Percentiles rank a stretch among this genome's conserved stretches.
These are phyloP conservation scores for Aspergillus haitiensis DNA, from an alignment of 495 filamentous ascomycete genomes.

Conservation along the genomic window DNA sequence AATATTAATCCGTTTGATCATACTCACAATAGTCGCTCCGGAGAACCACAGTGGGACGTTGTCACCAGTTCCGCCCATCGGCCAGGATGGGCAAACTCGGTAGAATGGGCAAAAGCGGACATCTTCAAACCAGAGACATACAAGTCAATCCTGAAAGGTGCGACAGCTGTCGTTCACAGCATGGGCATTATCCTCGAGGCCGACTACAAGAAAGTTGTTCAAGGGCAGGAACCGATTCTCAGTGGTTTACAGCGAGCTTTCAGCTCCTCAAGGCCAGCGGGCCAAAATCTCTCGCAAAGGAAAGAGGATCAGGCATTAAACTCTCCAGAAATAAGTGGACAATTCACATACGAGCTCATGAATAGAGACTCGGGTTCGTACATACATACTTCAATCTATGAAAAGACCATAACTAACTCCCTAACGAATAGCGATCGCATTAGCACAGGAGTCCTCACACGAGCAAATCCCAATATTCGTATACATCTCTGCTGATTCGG, in stretches of 20 bases:
- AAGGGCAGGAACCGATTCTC: slow-evolving; percentile 74
- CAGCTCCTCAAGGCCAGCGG: slow-evolving; percentile 59
- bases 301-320: slow-evolving; percentile 57
- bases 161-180: slow-evolving; percentile 83
- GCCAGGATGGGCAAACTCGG: slow-evolving; percentile 76
- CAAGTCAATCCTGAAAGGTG: slow-evolving; percentile 64
- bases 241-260: slow-evolving; percentile 77
- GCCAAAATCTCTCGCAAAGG: slow-evolving; percentile 64
- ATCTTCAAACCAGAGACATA: slow-evolving; percentile 80
- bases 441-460: slow-evolving; percentile 75
- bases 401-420: slow-evolving; percentile 20
- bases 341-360: slow-evolving; percentile 97
- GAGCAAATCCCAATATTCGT: slow-evolving; percentile 69
- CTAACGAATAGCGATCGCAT: slow-evolving; percentile 55
- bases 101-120: slow-evolving; percentile 85
- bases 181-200: slow-evolving; percentile 97
- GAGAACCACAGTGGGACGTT: slow-evolving; percentile 78
- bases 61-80: slow-evolving; percentile 70
- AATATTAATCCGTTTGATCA: slow-evolving; percentile 15
- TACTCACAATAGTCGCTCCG: slow-evolving; percentile 66
- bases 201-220: slow-evolving; percentile 92
- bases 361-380: slow-evolving; percentile 77
- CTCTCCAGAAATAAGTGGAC: slow-evolving; percentile 64
- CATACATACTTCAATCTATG: background rate
- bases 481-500: slow-evolving; percentile 85